Evolutionary conservation across 2,329 filamentous ascomycete species (phyloP).

Genomic region (Fusarium hainanense): DNA sequence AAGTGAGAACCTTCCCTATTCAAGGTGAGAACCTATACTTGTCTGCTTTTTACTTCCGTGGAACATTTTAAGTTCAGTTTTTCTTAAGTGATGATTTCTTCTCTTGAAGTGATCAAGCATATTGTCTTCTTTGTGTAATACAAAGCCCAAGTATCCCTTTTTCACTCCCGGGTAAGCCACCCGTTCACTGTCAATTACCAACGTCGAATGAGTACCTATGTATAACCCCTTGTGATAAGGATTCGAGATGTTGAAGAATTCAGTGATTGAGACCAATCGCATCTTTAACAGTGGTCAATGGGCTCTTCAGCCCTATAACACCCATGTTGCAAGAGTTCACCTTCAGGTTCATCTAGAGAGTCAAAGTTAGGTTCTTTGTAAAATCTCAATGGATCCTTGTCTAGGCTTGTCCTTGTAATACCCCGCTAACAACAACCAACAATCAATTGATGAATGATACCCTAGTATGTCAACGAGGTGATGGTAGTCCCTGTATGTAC

Average conservation of each 20-base stretch:
- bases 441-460: neutral
- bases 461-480: neutral
- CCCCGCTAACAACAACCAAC: slow-evolving; percentile 6
- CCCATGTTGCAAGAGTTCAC: neutral
- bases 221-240: neutral
- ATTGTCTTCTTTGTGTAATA: neutral
- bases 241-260: neutral
- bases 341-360: neutral
- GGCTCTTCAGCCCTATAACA: neutral
- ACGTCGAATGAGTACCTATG: neutral
- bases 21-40: neutral
- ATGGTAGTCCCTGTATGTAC: neutral
- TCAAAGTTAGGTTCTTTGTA: neutral
- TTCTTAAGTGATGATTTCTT: neutral
- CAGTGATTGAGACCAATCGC: neutral
- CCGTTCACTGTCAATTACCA: neutral
- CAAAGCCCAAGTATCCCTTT: neutral
- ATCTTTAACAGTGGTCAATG: neutral
- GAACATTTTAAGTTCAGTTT: neutral
- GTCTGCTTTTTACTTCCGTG: neutral
- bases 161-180: neutral
- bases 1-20: neutral
- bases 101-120: neutral
- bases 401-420: neutral
- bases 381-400: neutral